Conservation (phyloP, 2,329 filamentous ascomycete species). For the Calonectria pseudoturangicola region DNA sequence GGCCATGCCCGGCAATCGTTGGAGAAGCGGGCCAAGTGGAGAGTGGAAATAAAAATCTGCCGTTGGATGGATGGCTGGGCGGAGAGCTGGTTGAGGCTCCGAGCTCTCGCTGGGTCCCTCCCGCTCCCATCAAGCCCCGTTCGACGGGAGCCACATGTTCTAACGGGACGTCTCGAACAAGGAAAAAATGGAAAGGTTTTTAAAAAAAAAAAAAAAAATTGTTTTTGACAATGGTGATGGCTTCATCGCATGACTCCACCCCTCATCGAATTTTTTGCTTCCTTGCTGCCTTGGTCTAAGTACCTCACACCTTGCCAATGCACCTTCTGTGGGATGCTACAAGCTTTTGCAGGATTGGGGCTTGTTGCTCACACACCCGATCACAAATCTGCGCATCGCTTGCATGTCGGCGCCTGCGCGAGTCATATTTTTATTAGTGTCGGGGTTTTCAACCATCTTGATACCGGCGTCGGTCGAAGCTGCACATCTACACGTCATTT, state of each 20-base stretch:
- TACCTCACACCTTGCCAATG: constrained; percentile 28
- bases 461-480: constrained; percentile 43
- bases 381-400: constrained; percentile 40
- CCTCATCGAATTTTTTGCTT: constrained; percentile 14
- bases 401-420: constrained; percentile 48
- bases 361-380: constrained; percentile 36
- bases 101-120: constrained; percentile 52
- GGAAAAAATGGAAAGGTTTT: constrained; percentile 30
- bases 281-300: neutral
- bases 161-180: constrained; percentile 36
- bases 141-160: constrained; percentile 51
- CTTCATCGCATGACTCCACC: constrained; percentile 46
- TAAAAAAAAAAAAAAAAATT: constrained; percentile 24
- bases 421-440: constrained; percentile 53
- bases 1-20: constrained; percentile 56
- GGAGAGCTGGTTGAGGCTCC: constrained; percentile 52
- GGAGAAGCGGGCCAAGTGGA: constrained; percentile 56
- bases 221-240: constrained; percentile 29
- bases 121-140: constrained; percentile 50
- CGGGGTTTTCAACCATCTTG: constrained; percentile 47
- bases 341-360: constrained; percentile 27
- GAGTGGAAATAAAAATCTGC: constrained; percentile 54
- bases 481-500: constrained; percentile 42
- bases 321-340: constrained; percentile 31
- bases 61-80: constrained; percentile 51